phyloP scores from a whole-genome alignment of 371 early-diverging fungal species.

The Zopfochytrium polystomum region DNA sequence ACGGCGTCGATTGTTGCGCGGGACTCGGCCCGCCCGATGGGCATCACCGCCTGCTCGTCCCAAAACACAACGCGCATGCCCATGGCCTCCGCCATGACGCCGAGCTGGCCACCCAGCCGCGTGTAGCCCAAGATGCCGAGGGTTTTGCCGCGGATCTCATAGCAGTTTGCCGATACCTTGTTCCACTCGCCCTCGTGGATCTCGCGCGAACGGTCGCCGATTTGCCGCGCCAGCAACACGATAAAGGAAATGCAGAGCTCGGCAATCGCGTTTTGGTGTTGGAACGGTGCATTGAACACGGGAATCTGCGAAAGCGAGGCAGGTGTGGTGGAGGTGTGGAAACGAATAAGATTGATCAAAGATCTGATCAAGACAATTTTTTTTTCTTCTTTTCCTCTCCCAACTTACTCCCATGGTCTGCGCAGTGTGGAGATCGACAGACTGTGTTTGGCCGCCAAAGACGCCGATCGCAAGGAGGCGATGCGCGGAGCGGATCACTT shows the following conservation, averaged over 20 bases:
- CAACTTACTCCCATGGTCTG: conserved; percentile 39
- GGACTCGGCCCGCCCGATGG: conserved; percentile 80
- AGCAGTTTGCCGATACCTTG: conserved; percentile 78
- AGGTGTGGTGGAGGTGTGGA: not conserved
- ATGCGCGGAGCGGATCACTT: conserved; percentile 40
- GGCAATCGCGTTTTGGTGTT: conserved; percentile 52
- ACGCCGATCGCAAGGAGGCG: conserved; percentile 37
- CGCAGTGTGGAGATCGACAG: conserved; percentile 34
- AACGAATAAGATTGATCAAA: not conserved
- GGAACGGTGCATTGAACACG: conserved; percentile 39
- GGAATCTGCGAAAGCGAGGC: conserved; percentile 22
- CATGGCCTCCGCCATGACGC: conserved; percentile 90
- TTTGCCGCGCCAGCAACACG: conserved; percentile 81
- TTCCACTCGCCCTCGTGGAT: conserved; percentile 90
- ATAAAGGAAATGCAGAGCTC: conserved; percentile 87
- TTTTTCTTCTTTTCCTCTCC: no score
- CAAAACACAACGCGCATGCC: conserved; percentile 82
- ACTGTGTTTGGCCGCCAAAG: conserved; percentile 26
- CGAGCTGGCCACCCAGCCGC: conserved; percentile 90
- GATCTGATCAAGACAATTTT: no score
- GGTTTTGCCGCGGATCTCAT: conserved; percentile 89
- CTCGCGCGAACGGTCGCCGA: conserved; percentile 87
- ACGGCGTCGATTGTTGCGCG: conserved; percentile 67
- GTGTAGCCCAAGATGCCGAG: conserved; percentile 87
- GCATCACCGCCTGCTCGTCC: conserved; percentile 86